phyloP scores from a whole-genome alignment of 2,329 filamentous ascomycete species.

The Claviceps spartinae region DNA sequence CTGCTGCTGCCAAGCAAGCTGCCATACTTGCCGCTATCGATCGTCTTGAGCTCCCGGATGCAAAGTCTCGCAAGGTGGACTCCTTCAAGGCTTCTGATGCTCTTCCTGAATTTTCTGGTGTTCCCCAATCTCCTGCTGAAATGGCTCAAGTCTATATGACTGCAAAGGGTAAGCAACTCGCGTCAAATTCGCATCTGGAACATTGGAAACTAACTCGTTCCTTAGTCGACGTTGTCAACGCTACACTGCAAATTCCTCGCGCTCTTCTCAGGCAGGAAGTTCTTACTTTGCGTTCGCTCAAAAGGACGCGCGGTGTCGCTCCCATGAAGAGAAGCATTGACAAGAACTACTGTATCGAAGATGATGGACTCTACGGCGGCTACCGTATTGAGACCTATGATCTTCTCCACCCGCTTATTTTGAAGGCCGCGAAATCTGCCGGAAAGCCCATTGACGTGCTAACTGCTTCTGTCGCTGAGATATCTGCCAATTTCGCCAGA shows the following conservation, averaged over 20 bases:
- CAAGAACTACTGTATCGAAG: constrained; percentile 6
- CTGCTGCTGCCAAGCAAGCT: not conserved
- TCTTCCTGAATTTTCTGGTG: not conserved
- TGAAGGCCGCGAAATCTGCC: constrained; percentile 10
- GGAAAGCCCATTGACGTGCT: constrained; percentile 12
- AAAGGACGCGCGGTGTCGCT: constrained; percentile 6
- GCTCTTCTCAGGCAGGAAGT: constrained; percentile 2
- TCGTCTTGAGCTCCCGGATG: constrained; percentile 3
- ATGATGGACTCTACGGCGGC: constrained; percentile 10
- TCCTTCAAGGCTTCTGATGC: constrained; percentile 2
- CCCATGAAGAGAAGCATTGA: constrained; percentile 18
- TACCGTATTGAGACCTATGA: constrained; percentile 15
- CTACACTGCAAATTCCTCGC: constrained; percentile 4
- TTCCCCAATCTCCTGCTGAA: constrained; percentile 4
- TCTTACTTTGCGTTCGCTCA: not conserved
- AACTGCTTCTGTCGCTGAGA: constrained; percentile 15
- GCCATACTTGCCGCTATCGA: not conserved
- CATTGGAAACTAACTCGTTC: not conserved
- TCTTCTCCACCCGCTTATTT: constrained; percentile 14
- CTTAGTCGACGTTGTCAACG: constrained; percentile 15
- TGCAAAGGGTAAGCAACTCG: constrained; percentile 17
- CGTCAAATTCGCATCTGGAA: not conserved
- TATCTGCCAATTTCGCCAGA: constrained; percentile 9
- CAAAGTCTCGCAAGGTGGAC: constrained; percentile 3
- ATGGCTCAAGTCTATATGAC: constrained; percentile 9